These are phyloP conservation scores for Gnomoniopsis sp. DNA, from an alignment of 2,329 filamentous ascomycete genomes.

Conservation along the genomic window DNA sequence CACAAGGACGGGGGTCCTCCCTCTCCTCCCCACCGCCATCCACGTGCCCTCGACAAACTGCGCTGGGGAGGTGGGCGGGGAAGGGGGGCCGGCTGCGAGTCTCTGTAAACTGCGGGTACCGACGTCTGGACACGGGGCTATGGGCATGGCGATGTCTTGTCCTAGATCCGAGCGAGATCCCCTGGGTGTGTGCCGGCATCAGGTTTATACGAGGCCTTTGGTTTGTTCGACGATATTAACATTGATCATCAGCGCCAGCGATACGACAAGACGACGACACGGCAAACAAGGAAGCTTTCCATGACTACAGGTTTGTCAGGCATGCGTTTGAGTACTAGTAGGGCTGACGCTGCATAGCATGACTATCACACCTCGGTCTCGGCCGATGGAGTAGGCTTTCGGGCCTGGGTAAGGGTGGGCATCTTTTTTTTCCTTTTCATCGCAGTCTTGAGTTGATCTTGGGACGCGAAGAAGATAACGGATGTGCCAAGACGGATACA, in stretches of 20 bases:
- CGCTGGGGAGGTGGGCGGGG: neutral
- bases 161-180: neutral
- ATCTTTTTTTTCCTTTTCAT: constrained; percentile 4
- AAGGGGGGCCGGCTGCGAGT: neutral
- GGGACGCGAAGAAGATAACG: constrained; percentile 1
- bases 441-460: neutral
- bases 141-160: neutral
- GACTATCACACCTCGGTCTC: neutral
- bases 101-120: neutral
- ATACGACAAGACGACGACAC: too few species aligned
- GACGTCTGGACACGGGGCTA: neutral
- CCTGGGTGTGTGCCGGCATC: constrained; percentile 3
- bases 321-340: neutral
- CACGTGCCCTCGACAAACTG: too few species aligned
- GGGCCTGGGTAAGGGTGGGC: constrained; percentile 2
- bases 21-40: neutral
- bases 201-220: neutral
- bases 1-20: neutral
- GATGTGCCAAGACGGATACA: too few species aligned
- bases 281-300: too few species aligned
- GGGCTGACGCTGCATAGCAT: neutral
- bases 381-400: neutral
- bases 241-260: too few species aligned
- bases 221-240: neutral
- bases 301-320: neutral